Evolutionary conservation across 345 rosid species (phyloP).

Genomic region (Linum tenue): DNA sequence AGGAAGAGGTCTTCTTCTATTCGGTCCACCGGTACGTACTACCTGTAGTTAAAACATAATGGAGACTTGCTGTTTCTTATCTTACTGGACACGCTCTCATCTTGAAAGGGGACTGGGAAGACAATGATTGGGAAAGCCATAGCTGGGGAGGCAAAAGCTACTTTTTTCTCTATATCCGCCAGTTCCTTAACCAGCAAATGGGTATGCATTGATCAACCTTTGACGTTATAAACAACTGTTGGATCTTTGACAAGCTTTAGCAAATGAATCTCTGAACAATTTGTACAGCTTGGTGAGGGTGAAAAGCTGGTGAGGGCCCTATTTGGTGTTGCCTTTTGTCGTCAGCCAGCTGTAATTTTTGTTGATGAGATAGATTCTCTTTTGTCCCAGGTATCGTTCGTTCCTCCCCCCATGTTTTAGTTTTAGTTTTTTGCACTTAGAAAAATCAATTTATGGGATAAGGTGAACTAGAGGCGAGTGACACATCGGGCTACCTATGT

Average conservation of each 20-base stretch:
- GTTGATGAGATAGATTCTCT: conserved; percentile 97
- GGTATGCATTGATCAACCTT: conserved; percentile 41
- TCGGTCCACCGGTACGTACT: conserved; percentile 85
- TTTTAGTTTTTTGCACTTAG: neutral
- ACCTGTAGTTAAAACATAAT: conserved; percentile 11
- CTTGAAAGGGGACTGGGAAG: conserved; percentile 83
- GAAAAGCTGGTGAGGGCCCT: conserved; percentile 98
- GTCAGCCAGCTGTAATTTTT: conserved; percentile 98
- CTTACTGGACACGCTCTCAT: conserved; percentile 13
- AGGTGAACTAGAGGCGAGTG: neutral
- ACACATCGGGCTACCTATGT: neutral
- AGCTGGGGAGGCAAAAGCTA: conserved; percentile 99
- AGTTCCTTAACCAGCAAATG: conserved; percentile 99
- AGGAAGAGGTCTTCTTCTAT: conserved; percentile 97
- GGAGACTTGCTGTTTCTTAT: conserved; percentile 9
- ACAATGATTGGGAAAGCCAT: conserved; percentile 99
- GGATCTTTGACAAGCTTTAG: neutral
- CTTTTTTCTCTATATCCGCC: conserved; percentile 94
- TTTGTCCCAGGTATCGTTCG: conserved; percentile 68
- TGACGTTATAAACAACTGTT: conserved; percentile 5
- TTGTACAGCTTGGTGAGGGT: conserved; percentile 88
- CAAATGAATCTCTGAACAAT: neutral
- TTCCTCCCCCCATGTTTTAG: conserved; percentile 9
- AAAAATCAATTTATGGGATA: neutral
- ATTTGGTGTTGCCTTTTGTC: conserved; percentile 96